These are phyloP conservation scores for Lipomyces sp. DNA, from an alignment of 805 yeast species.

Conservation along the genomic window DNA sequence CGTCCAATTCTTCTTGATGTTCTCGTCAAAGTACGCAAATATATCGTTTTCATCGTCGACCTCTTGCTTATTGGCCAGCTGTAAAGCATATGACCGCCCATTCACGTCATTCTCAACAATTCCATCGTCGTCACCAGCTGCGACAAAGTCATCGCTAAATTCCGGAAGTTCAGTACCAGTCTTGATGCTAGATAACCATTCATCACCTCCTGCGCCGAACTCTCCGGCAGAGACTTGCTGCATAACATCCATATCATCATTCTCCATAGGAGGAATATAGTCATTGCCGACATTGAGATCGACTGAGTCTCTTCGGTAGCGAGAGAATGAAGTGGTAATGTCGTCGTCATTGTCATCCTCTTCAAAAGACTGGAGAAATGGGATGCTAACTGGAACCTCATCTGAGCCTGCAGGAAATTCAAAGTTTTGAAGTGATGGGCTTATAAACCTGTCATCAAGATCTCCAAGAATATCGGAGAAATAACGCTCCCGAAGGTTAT, in stretches of 20 bases:
- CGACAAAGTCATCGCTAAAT: conserved; percentile 8
- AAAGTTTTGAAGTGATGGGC: conserved; percentile 64
- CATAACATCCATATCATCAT: conserved; percentile 19
- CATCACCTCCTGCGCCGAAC: conserved; percentile 29
- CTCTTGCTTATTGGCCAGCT: conserved; percentile 14
- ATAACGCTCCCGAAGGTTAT: conserved; percentile 17
- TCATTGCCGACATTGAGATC: conserved; percentile 30
- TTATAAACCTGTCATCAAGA: conserved; percentile 41
- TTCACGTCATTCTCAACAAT: conserved; percentile 32
- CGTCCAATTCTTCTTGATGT: conserved; percentile 72
- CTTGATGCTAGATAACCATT: conserved; percentile 18
- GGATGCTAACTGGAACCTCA: conserved; percentile 18
- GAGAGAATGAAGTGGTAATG: neutral
- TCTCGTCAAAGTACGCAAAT: conserved; percentile 77
- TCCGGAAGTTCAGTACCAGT: conserved; percentile 6
- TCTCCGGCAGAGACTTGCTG: conserved; percentile 5
- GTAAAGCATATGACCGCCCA: conserved; percentile 11
- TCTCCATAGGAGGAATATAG: neutral
- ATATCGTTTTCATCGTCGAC: conserved; percentile 37
- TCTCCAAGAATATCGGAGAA: conserved; percentile 20
- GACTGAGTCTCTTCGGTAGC: conserved; percentile 11
- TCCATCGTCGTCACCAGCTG: conserved; percentile 18
- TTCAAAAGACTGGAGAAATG: conserved; percentile 29
- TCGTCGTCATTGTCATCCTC: conserved; percentile 37
- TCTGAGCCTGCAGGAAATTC: conserved; percentile 23